Evolutionary conservation across 352 stramenopile species (phyloP), one percentile per base, ranked within the genome.

Genomic region (Globisporangium polare): DNA sequence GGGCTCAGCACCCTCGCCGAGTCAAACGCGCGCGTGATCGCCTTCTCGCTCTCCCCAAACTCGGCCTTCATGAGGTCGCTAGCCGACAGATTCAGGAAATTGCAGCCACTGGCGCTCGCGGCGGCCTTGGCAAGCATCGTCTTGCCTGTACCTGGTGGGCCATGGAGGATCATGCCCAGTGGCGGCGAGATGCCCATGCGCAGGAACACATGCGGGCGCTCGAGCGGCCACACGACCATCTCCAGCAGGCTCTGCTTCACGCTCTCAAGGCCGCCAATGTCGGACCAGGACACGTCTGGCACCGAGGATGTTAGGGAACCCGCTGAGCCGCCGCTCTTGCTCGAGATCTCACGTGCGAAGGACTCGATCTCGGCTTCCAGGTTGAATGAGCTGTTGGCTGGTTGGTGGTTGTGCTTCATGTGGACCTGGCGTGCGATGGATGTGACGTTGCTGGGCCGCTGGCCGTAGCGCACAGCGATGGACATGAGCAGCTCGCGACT

Each of bases 211-310:
- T 94, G 66, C 2, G 86, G 86, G 18, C 81, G 86, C 53, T 95
- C 84, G 26, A 94, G 63, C 13, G 86, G 86, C 86, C 86, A 95
- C 20, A 95, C 86, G 3, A 91, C 84, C 84, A 92, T 95, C 61
- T 95, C 86, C 26, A 87, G 62, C 22, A 95, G 62, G 6, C 62
- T 81, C 62, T 94, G 84, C 60, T 95, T 95, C 54, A 93, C 78
- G 29, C 60, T 53, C 13, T 80, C 70, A 4, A 90, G 64, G 0
- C 86, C 86, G 24, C 86, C 86, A 46, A 95, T 95, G 37, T 92
- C 83, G 1, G 72, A 50, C 86, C 86, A 95, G 20, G 62, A 71
- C 6, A 95, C 82, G 20, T 81, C 75, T 13, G 83, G 83, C 0
- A 90, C 71, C 0, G 71, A 85, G 3, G 80, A 77, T 13, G 68